Percentiles rank a stretch among this genome's conserved stretches.
phyloP scores from a whole-genome alignment of 176 grass and related monocot genomes.

The Panicum miliaceum region DNA sequence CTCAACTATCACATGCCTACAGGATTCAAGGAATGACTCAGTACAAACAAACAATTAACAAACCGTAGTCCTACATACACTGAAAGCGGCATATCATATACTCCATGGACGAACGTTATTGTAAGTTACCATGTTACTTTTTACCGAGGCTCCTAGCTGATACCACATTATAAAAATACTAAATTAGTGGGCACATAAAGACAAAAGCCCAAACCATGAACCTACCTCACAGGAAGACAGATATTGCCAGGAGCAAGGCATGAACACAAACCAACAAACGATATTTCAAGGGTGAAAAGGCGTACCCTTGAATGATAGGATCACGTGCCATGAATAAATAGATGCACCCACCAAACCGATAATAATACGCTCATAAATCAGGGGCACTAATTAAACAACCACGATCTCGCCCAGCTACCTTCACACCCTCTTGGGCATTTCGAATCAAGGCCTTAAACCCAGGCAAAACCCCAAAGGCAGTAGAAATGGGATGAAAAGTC shows the following conservation, averaged over 20 bases:
- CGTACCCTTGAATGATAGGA: background rate
- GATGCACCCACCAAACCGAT: background rate
- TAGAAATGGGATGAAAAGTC: background rate
- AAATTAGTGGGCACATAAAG: no score
- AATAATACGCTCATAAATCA: background rate
- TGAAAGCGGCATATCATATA: background rate
- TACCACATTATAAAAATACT: background rate
- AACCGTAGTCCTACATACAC: background rate
- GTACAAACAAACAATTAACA: background rate
- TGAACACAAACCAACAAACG: background rate
- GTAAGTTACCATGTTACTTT: background rate
- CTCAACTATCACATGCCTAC: background rate
- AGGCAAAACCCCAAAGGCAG: background rate
- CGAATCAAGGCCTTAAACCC: slow-evolving; percentile 31
- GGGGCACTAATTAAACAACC: background rate
- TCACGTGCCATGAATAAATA: background rate
- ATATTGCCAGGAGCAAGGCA: background rate
- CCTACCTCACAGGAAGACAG: background rate
- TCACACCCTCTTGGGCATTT: background rate
- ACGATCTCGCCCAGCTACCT: background rate
- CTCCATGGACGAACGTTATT: background rate
- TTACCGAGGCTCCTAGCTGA: background rate
- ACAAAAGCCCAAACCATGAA: background rate
- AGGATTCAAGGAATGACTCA: background rate
- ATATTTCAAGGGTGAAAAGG: background rate